These are phyloP conservation scores for Xerocomus minutiporus DNA, from an alignment of 1,284 basidiomycete genomes.

Conservation along the genomic window DNA sequence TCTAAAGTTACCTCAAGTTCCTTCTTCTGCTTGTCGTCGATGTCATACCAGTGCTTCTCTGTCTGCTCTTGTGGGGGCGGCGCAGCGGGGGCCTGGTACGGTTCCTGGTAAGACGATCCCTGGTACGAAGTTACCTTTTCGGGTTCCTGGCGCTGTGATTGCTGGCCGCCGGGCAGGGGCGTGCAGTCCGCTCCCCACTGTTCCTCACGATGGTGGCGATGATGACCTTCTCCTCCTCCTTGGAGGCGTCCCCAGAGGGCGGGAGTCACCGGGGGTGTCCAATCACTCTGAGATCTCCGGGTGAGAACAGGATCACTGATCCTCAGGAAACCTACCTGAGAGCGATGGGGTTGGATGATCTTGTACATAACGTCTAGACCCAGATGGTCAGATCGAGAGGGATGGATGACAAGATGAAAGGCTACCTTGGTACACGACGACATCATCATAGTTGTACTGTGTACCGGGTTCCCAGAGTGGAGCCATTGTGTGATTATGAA, in stretches of 20 bases:
- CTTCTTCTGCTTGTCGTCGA: constrained; percentile 54
- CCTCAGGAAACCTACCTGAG: constrained; percentile 44
- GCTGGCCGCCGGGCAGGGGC: constrained; percentile 15
- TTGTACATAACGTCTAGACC: constrained; percentile 58
- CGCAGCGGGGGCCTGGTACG: constrained; percentile 32
- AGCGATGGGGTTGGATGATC: constrained; percentile 66
- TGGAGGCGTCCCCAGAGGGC: constrained; percentile 61
- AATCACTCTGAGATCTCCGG: constrained; percentile 46
- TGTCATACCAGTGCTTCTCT: constrained; percentile 55
- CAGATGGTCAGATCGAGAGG: constrained; percentile 12
- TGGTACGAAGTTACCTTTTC: neutral
- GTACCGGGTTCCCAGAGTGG: constrained; percentile 60
- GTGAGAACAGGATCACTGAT: neutral
- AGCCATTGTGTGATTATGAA: constrained; percentile 37
- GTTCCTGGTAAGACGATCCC: constrained; percentile 16
- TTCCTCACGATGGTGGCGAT: constrained; percentile 17
- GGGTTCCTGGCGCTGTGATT: neutral
- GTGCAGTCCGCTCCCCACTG: constrained; percentile 17
- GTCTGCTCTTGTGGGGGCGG: constrained; percentile 43
- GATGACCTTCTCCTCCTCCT: constrained; percentile 22
- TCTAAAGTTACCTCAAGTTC: constrained; percentile 45
- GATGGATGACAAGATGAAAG: neutral
- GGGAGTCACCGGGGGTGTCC: constrained; percentile 57
- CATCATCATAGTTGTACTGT: constrained; percentile 50
- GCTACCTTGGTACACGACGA: constrained; percentile 57